phyloP scores from a whole-genome alignment of 108 stramenopile genomes.

The Cyclotella cryptica region DNA sequence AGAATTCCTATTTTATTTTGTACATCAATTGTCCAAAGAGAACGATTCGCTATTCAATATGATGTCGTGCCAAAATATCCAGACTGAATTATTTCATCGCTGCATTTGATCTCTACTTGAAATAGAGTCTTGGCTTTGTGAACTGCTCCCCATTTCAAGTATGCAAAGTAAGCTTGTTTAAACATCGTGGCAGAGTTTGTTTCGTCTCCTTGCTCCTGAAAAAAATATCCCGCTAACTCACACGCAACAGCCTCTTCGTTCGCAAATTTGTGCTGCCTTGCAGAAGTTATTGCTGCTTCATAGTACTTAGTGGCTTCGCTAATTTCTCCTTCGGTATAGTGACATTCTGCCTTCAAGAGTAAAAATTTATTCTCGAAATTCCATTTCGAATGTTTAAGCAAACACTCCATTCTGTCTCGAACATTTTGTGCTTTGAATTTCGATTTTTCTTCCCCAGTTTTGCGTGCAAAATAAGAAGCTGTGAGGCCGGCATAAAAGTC shows the following conservation, averaged over 20 bases:
- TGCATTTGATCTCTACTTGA: too few species aligned
- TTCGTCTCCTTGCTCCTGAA: background rate
- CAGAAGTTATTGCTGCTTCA: conserved; percentile 19
- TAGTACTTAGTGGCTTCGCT: conserved; percentile 5
- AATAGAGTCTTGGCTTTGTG: background rate
- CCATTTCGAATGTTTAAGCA: conserved; percentile 2
- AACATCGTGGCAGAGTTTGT: conserved; percentile 8
- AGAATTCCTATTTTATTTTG: too few species aligned
- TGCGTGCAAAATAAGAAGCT: background rate
- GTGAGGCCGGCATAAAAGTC: conserved; percentile 9
- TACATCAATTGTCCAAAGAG: too few species aligned
- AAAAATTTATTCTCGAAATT: conserved; percentile 15
- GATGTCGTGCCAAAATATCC: too few species aligned
- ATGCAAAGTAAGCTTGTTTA: conserved; percentile 4
- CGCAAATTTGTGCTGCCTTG: conserved; percentile 16
- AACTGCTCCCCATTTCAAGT: conserved; percentile 36
- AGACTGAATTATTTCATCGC: too few species aligned
- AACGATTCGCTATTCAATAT: too few species aligned
- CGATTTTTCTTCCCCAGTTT: background rate
- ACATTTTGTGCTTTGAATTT: background rate
- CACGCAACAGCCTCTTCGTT: conserved; percentile 27
- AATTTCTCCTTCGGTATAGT: background rate
- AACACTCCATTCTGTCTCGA: background rate
- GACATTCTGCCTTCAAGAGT: conserved; percentile 10
- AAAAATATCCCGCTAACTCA: conserved; percentile 32